Evolutionary conservation across 768 basidiomycete species (phyloP).

Genomic region (Podaxis rugospora): DNA sequence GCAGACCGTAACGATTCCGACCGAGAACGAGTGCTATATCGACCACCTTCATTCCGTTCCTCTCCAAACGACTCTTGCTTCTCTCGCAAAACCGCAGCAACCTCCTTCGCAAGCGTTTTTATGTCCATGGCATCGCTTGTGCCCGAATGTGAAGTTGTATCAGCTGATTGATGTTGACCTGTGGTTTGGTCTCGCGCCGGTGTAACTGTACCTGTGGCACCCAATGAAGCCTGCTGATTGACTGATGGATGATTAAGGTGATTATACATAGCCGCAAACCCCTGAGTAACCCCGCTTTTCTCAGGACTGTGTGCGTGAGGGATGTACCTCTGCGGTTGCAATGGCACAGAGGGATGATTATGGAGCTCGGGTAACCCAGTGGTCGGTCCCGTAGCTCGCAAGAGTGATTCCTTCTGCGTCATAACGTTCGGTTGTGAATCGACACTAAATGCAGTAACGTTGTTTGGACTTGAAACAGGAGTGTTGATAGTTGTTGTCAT

Average conservation of each 20-base stretch:
- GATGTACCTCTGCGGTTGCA: not conserved
- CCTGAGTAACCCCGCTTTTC: not conserved
- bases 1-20: not conserved
- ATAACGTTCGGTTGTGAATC: not conserved
- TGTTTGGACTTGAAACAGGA: not conserved
- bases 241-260: not conserved
- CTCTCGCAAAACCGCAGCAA: conserved; percentile 13
- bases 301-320: not conserved
- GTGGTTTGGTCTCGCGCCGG: not conserved
- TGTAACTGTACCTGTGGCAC: not conserved
- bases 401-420: not conserved
- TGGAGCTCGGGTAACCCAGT: not conserved
- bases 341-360: not conserved
- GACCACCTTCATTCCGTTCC: not conserved
- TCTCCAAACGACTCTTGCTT: not conserved
- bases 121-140: conserved; percentile 9
- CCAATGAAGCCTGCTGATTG: not conserved
- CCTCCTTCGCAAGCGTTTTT: conserved; percentile 17
- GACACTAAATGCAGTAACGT: not conserved
- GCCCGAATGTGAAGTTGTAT: not conserved
- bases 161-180: not conserved
- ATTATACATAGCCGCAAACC: not conserved
- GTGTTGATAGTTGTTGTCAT: not conserved
- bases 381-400: not conserved
- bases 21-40: not conserved